Evolutionary conservation across 768 basidiomycete species (phyloP), one percentile per base, ranked within the genome.

Genomic region (Lactarius indigo): DNA sequence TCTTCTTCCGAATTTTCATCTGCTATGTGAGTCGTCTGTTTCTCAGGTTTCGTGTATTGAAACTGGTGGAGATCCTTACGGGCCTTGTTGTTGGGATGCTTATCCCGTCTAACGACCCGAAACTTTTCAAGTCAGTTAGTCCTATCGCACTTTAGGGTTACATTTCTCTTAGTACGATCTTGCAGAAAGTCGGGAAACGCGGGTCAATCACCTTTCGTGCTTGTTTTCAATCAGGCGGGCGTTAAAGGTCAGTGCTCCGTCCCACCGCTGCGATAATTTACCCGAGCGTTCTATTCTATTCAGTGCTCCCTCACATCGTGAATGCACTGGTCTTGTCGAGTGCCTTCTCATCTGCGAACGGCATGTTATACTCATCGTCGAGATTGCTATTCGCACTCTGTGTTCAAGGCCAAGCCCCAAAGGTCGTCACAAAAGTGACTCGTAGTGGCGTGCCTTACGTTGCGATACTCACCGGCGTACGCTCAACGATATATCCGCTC

Each of bases 161-260:
- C 23, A 10, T 26, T 23, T 13, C 35, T 37, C 33, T 47, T 31
- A 58, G 59, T 62, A 17, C 47, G 2, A 28, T 56, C 23, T 18
- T 50, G 20, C 54, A 70, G 69, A 47, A 65, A 59, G 61, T 63
- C 69, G 33, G 55, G 62, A 54, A 64, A 68, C 23, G 63, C 66
- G 20, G 69, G 66, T 10, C 69, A 70, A 61, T 70, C 69, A 12
- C 69, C 69, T 13, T 70, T 70, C 37, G 69, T 70, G 5, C 59
- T 70, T 23, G 69, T 64, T 17, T 70, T 70, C 42, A 63, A 65
- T 31, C 63, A 57, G 9, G 69, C 69, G 12, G 69, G 69, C 56
- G 58, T 70, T 33, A 68, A 69, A 59, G 68, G 69, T 70, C 4
- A 9, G 67, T 54, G 30, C 52, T 57, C 41, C 31, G 8, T 31